phyloP scores from a whole-genome alignment of 768 basidiomycete species.

The Psilocybe cubensis region DNA sequence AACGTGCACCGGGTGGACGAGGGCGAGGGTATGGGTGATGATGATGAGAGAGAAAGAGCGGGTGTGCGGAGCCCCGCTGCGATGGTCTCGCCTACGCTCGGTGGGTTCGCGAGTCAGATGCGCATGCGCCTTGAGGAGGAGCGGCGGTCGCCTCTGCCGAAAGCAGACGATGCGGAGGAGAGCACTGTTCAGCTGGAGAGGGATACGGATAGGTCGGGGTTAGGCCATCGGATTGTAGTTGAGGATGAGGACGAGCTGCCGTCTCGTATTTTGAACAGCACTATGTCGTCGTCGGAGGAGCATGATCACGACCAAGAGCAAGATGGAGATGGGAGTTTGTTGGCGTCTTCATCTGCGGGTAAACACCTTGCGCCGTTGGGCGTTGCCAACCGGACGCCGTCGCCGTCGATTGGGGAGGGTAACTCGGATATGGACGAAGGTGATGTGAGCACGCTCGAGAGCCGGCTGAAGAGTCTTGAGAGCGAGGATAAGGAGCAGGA shows the following conservation, averaged over 20 bases:
- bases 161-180: neutral
- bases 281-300: constrained; percentile 17
- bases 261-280: constrained; percentile 22
- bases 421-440: constrained; percentile 1
- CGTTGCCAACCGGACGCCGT: constrained; percentile 30
- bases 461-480: neutral
- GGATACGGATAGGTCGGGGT: constrained; percentile 9
- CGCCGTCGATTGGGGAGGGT: constrained; percentile 17
- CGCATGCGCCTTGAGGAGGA: constrained; percentile 39
- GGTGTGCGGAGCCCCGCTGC: constrained; percentile 18
- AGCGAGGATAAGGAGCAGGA: neutral
- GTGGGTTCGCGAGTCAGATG: constrained; percentile 40
- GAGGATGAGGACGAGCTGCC: constrained; percentile 49
- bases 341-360: constrained; percentile 5
- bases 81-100: constrained; percentile 18
- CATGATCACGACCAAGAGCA: too few species aligned
- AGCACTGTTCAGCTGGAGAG: neutral
- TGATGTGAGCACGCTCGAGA: neutral
- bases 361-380: constrained; percentile 15
- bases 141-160: constrained; percentile 6
- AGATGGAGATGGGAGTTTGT: constrained; percentile 21
- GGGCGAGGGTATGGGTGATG: neutral
- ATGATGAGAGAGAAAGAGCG: constrained; percentile 11
- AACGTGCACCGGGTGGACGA: constrained; percentile 1
- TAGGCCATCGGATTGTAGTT: constrained; percentile 42